Conservation (phyloP, 352 stramenopile genomes). For the Lagenidium giganteum region DNA sequence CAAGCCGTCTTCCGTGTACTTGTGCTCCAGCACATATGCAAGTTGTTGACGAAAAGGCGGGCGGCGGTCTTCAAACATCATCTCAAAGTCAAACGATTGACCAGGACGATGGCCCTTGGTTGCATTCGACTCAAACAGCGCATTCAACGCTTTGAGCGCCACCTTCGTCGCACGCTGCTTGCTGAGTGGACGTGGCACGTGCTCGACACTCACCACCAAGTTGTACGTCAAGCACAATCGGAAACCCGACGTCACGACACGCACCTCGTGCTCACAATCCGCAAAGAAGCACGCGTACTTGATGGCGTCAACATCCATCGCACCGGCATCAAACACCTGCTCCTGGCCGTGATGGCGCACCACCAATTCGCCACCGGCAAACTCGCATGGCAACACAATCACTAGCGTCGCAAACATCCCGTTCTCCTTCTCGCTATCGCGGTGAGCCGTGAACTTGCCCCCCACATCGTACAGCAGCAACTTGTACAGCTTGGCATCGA, state of each 20-base stretch:
- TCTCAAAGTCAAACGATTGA: too few species aligned
- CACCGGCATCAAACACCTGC: conserved; percentile 8
- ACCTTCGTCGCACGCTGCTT: too few species aligned
- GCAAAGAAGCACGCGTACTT: conserved; percentile 21
- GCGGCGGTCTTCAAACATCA: too few species aligned
- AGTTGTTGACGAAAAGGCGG: too few species aligned
- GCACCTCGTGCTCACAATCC: conserved; percentile 16
- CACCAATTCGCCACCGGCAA: conserved; percentile 18
- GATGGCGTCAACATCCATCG: conserved; percentile 4
- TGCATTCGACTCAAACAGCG: too few species aligned
- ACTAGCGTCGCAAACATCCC: conserved; percentile 49
- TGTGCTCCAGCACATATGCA: conserved; percentile 18
- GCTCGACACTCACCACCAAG: not conserved
- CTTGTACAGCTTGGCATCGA: conserved; percentile 26
- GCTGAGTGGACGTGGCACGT: conserved; percentile 13
- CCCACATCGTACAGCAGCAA: conserved; percentile 34
- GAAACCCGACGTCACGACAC: conserved; percentile 11
- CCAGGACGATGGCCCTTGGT: too few species aligned
- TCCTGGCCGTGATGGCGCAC: conserved; percentile 11
- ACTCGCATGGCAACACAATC: conserved; percentile 25
- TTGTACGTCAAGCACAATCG: conserved; percentile 17
- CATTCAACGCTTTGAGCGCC: too few species aligned
- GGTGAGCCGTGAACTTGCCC: conserved; percentile 33
- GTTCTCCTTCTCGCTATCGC: conserved; percentile 44
- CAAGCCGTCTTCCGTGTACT: conserved; percentile 7